Base-by-base conservation (phyloP, 768 basidiomycete genomes). In the Pholiota microspora region DNA sequence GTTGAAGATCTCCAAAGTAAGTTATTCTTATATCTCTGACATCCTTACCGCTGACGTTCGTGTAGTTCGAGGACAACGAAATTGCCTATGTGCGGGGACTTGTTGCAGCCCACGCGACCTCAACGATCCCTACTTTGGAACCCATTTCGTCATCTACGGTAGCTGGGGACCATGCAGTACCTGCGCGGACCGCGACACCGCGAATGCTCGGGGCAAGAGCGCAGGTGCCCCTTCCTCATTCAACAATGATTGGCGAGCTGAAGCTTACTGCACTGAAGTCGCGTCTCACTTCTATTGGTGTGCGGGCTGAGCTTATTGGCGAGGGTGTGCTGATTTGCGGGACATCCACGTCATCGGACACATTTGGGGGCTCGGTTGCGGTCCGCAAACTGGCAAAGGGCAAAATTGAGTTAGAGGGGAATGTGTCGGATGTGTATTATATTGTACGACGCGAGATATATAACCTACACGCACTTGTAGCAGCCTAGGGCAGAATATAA, bases 161-260 rank as follows among this genome's bases (percentile, higher is more conserved):
- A 3, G 53, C 60, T 27, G 64, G 70, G 18, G 60, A 68, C 21
- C 59, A 66, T 45, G 52, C 56, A 10, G 51, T 48, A 18, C 57
- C 53, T 24, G 59, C 63, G 3, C 62, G 71, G 10, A 57, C 61
- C 9, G 58, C 66, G 31, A 60, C 67, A 36, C 71, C 72, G 18
- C 81, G 74, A 16, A 73, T 76, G 29, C 77, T 90, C 18, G 89
- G 87, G 15, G 79, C 85, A n/a, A 82, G 89, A 27, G 79, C 84
- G 13, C 74, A 81, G 16, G 77, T 82, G 8, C 73, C 82, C 2
- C 76, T 98, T 2, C 92, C 94, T 1, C 83, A 86, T 55, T 95
- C 96, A 0, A 91, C 95, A 6, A 96, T 98, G 87, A 97, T 99
- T 53, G 97, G 97, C 48, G 97, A 98, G 64, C 82, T 99, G 36